These are phyloP conservation scores for Plectosphaerella sp. DNA, from an alignment of 2,329 filamentous ascomycete genomes.

Conservation along the genomic window DNA sequence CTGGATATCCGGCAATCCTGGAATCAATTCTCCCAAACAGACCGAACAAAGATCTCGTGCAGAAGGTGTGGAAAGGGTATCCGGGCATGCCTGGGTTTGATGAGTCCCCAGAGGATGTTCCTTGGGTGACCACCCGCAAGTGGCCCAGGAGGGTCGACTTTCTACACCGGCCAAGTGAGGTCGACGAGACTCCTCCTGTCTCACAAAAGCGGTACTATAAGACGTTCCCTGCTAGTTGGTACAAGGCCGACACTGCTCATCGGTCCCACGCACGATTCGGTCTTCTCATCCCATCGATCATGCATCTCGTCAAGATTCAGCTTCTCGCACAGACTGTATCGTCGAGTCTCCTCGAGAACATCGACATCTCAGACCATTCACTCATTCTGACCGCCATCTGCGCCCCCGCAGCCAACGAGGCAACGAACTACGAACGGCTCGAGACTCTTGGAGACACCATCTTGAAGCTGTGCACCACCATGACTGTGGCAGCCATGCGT, in stretches of 20 bases:
- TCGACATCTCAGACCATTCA: slow-evolving; percentile 44
- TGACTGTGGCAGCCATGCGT: slow-evolving; percentile 58
- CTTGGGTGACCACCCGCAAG: slow-evolving; percentile 43
- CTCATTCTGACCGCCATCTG: slow-evolving; percentile 65
- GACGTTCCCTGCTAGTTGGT: slow-evolving; percentile 41
- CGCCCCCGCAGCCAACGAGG: slow-evolving; percentile 54
- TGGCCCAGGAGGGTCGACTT: slow-evolving; percentile 57
- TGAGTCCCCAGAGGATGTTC: slow-evolving; percentile 33
- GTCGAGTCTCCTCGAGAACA: slow-evolving; percentile 43
- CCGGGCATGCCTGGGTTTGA: slow-evolving; percentile 12
- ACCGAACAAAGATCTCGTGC: slow-evolving; percentile 35
- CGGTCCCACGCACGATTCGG: slow-evolving; percentile 42
- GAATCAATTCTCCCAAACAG: slow-evolving; percentile 35
- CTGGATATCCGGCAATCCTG: slow-evolving; percentile 34
- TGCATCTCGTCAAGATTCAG: slow-evolving; percentile 62
- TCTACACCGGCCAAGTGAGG: slow-evolving; percentile 35
- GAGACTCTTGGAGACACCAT: slow-evolving; percentile 86
- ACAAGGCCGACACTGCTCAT: slow-evolving; percentile 44
- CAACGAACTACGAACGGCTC: slow-evolving; percentile 71
- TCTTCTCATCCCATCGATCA: slow-evolving; percentile 67
- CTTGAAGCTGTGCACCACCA: slow-evolving; percentile 67
- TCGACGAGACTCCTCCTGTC: slow-evolving; percentile 1
- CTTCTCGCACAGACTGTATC: slow-evolving; percentile 60
- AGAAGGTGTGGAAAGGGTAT: slow-evolving; percentile 28
- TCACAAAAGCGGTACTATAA: slow-evolving; percentile 37